A percentile compares a stretch with the other conserved stretches of the same genome.
Evolutionary conservation across 495 filamentous ascomycete genomes (phyloP).

Genomic region (Talaromyces liani): DNA sequence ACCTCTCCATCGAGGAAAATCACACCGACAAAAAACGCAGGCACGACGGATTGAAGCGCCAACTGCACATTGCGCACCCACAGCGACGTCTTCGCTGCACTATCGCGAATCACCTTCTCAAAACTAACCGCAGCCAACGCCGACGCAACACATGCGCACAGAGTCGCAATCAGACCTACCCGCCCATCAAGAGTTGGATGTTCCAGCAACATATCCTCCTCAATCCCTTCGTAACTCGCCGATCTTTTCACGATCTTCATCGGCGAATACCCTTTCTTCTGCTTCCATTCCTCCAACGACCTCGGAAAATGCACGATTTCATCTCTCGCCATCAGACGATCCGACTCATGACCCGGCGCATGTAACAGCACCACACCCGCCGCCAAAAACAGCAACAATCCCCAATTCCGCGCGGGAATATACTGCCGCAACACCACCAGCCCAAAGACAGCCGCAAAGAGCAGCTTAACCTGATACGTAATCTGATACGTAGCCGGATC

Average conservation of each 20-base stretch:
- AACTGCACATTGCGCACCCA: conserved; percentile 95
- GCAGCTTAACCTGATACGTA: conserved; percentile 86
- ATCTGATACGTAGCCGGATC: conserved; percentile 90
- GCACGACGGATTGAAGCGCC: conserved; percentile 84
- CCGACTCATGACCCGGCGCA: conserved; percentile 50
- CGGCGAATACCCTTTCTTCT: conserved; percentile 29
- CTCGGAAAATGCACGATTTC: conserved; percentile 62
- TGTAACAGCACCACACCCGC: conserved; percentile 83
- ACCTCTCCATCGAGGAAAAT: conserved; percentile 77
- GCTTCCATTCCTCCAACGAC: conserved; percentile 52
- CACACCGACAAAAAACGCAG: conserved; percentile 78
- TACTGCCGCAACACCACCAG: conserved; percentile 64
- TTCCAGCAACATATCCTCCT: conserved; percentile 63
- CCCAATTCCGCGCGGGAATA: conserved; percentile 66
- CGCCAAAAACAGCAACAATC: conserved; percentile 70
- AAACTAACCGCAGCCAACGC: conserved; percentile 86
- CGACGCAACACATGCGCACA: conserved; percentile 69
- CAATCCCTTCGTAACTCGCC: conserved; percentile 91
- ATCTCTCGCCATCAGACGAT: conserved; percentile 46
- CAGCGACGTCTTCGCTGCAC: conserved; percentile 57
- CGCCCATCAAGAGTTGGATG: conserved; percentile 63
- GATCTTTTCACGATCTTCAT: conserved; percentile 58
- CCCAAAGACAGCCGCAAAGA: conserved; percentile 86
- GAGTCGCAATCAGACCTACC: conserved; percentile 70
- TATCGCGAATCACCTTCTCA: conserved; percentile 89